phyloP scores from a whole-genome alignment of 2,329 filamentous ascomycete species.

The Monilinia fructigena region DNA sequence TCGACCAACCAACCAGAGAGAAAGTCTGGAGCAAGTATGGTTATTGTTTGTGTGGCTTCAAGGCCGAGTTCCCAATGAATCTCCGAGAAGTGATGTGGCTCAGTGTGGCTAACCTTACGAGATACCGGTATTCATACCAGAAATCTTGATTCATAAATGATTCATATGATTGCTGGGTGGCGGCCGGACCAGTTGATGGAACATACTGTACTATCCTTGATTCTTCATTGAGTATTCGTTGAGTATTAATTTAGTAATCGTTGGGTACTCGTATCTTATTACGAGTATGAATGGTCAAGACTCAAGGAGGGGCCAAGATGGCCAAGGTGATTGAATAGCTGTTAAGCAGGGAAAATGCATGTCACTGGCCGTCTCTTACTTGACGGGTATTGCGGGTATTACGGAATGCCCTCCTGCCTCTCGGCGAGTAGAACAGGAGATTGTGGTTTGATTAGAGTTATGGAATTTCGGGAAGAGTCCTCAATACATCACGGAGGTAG shows the following conservation, averaged over 20 bases:
- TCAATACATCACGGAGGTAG: slow-evolving; percentile 12
- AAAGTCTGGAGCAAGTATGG: background rate
- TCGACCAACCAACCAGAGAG: background rate
- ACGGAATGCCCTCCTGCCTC: background rate
- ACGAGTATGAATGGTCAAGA: background rate
- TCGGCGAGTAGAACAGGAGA: background rate
- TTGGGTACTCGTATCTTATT: too few species aligned
- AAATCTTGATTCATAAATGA: background rate
- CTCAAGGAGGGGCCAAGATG: background rate
- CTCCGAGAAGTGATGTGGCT: slow-evolving; percentile 15
- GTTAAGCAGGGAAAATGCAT: slow-evolving; percentile 3
- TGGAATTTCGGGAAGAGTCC: slow-evolving; percentile 2
- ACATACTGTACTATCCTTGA: too few species aligned
- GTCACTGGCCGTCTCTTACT: background rate
- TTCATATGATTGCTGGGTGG: too few species aligned
- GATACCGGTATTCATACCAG: background rate
- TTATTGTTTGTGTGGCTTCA: background rate
- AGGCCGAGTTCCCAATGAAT: background rate
- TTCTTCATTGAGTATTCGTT: too few species aligned
- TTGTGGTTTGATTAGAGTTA: slow-evolving; percentile 14
- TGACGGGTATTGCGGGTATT: background rate
- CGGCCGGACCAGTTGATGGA: too few species aligned
- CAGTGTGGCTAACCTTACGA: background rate
- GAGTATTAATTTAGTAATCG: too few species aligned
- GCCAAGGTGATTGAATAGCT: slow-evolving; percentile 2